Conservation (phyloP, 305 asterid genomes). For the Rubia occidens region DNA sequence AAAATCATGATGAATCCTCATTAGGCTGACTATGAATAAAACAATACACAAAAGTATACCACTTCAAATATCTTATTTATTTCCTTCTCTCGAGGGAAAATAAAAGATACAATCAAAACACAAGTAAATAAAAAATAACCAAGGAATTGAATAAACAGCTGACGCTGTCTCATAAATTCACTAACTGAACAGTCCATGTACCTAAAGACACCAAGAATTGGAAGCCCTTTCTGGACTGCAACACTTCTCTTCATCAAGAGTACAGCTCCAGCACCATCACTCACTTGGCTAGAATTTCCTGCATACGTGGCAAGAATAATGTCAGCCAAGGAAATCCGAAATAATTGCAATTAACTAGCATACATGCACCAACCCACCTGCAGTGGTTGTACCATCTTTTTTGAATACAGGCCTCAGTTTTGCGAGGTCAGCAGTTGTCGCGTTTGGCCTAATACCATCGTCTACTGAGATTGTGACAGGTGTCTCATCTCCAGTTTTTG, state of each 20-base stretch:
- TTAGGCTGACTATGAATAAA: no score
- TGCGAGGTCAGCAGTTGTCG: constrained; percentile 51
- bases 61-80: not conserved
- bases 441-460: constrained; percentile 79
- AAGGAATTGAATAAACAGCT: not conserved
- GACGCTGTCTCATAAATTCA: not conserved
- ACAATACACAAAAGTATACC: no score
- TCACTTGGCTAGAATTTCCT: constrained; percentile 89
- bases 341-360: not conserved
- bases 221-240: constrained; percentile 88
- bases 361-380: constrained; percentile 43
- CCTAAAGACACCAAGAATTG: constrained; percentile 88
- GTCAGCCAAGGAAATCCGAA: constrained; percentile 1
- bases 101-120: not conserved
- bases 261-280: constrained; percentile 98
- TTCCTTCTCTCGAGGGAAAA: not conserved
- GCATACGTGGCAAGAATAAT: constrained; percentile 9
- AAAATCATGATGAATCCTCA: not conserved
- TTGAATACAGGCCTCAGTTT: constrained; percentile 88
- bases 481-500: constrained; percentile 84
- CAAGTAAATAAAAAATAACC: not conserved
- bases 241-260: constrained; percentile 89
- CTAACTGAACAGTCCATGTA: constrained; percentile 21
- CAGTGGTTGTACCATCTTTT: constrained; percentile 95
- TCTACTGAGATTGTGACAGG: constrained; percentile 75